Percentiles rank a stretch among this genome's conserved stretches.
Conservation (phyloP, 2,329 filamentous ascomycete genomes). For the Neofusicoccum laricinum region DNA sequence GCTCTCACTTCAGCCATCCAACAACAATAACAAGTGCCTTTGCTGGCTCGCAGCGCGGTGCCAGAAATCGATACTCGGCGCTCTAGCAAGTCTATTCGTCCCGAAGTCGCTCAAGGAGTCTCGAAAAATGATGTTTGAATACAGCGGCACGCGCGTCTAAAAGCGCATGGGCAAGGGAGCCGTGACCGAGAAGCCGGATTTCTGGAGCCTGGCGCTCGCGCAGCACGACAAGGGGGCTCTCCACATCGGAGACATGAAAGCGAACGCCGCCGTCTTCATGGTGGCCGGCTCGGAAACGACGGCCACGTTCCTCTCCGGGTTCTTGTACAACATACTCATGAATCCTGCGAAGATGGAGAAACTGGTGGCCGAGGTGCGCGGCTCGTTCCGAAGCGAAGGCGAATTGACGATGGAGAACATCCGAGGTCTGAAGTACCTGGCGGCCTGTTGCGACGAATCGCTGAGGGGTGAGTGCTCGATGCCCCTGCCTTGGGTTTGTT, state of each 20-base stretch:
- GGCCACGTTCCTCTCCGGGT: slow-evolving; percentile 30
- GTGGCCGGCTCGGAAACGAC: slow-evolving; percentile 34
- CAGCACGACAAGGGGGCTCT: not conserved
- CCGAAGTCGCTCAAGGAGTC: too few relatives aligned
- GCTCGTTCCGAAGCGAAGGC: slow-evolving; percentile 25
- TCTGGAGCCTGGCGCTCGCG: not conserved
- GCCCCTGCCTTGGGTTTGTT: too few relatives aligned
- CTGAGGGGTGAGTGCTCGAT: too few relatives aligned
- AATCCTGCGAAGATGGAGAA: slow-evolving; percentile 25
- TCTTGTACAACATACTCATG: slow-evolving; percentile 29
- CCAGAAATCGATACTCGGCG: too few relatives aligned
- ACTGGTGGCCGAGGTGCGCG: slow-evolving; percentile 28
- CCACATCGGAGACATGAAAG: not conserved
- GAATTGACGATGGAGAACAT: slow-evolving; percentile 32
- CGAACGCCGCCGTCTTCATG: slow-evolving; percentile 19
- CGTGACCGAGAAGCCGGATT: not conserved
- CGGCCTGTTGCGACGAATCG: slow-evolving; percentile 28
- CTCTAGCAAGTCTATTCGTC: too few relatives aligned
- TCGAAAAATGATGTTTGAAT: too few relatives aligned
- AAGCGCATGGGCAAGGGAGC: not conserved
- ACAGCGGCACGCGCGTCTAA: too few relatives aligned
- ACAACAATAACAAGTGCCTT: too few relatives aligned
- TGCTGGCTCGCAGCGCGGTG: too few relatives aligned
- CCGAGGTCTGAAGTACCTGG: slow-evolving; percentile 38
- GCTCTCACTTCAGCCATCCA: too few relatives aligned